Evolutionary conservation across 1,284 basidiomycete genomes (phyloP), one percentile per base, ranked within the genome.

Genomic region (Athelia sp.): DNA sequence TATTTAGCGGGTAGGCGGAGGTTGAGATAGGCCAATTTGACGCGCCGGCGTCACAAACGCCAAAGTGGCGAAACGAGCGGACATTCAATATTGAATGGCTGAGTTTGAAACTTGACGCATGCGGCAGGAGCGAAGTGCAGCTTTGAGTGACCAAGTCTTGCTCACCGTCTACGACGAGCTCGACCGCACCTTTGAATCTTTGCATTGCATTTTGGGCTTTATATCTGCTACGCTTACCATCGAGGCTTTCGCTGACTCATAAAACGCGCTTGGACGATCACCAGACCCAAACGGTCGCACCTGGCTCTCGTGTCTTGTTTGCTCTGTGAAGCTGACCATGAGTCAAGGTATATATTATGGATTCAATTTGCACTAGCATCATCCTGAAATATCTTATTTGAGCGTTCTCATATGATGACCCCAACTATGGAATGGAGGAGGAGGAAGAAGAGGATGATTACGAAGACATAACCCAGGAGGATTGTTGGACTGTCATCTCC

Each of bases 401-500:
- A 81, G 76, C 79, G 62, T 65, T 65, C 49, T 57, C 72, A 14
- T 82, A 81, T 53, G 81, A 83, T 56, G 81, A 86, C 47, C 68
- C 75, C 15, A 75, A 68, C 48, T 79, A 76, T 59, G 80, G 65
- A 18, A 66, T 76, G 64, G 77, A 78, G n/a, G 80, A n/a, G n/a
- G n/a, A 81, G 38, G 81, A 80, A 24, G 85, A 85, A 47, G 78
- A 82, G 14, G 76, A 76, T 19, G 26, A 29, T 29, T 79, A 78
- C 52, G 84, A 88, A 59, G 87, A 88, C 62, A 87, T 95, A 70
- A 90, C 88, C 1, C 91, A 93, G 63, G 93, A 96, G 66, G 93
- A 95, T 63, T 93, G 92, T 65, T 98, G 94, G 94, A 88, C 87
- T 42, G 84, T 97, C 61, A 98, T 99, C 62, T 89, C 91, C 53